Percentiles rank a stretch among this genome's conserved stretches.
Evolutionary conservation across 1,284 basidiomycete genomes (phyloP).

Genomic region (Omphalotus olearius): DNA sequence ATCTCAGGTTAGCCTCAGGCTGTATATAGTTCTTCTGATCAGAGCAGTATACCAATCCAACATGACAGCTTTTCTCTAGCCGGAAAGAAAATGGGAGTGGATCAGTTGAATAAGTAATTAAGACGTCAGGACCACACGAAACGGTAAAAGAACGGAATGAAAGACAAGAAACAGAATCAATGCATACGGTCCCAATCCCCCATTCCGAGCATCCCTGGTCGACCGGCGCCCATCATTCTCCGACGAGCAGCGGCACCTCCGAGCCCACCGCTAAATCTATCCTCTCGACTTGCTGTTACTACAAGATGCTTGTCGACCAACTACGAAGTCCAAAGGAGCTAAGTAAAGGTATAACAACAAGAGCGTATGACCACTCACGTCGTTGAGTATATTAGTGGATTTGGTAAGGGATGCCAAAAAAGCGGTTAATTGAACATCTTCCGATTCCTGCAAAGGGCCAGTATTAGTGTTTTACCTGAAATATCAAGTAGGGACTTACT

Average conservation of each 20-base stretch:
- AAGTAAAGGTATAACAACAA: constrained; percentile 9
- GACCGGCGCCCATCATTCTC: constrained; percentile 41
- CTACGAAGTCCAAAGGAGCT: constrained; percentile 27
- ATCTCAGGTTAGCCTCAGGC: too few species aligned
- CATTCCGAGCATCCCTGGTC: constrained; percentile 28
- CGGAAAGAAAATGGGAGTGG: not conserved
- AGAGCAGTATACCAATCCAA: too few species aligned
- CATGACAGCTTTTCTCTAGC: too few species aligned
- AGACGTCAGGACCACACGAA: not conserved
- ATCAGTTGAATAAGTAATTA: not conserved
- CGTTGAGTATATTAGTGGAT: constrained; percentile 82
- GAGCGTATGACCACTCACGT: constrained; percentile 51
- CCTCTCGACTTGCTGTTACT: constrained; percentile 34
- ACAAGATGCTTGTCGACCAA: constrained; percentile 67
- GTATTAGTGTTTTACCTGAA: constrained; percentile 9
- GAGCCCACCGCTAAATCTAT: constrained; percentile 11
- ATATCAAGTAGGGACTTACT: constrained; percentile 37
- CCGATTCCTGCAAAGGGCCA: constrained; percentile 70
- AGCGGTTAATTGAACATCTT: constrained; percentile 90
- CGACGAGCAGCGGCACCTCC: constrained; percentile 21
- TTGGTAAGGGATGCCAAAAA: constrained; percentile 88
- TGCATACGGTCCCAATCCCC: constrained; percentile 51
- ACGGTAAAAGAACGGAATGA: not conserved
- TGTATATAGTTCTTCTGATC: too few species aligned
- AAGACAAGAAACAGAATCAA: constrained; percentile 17